Evolutionary conservation across 2,329 filamentous ascomycete species (phyloP), one percentile per base, ranked within the genome.

Genomic region (Xylaria sp.): DNA sequence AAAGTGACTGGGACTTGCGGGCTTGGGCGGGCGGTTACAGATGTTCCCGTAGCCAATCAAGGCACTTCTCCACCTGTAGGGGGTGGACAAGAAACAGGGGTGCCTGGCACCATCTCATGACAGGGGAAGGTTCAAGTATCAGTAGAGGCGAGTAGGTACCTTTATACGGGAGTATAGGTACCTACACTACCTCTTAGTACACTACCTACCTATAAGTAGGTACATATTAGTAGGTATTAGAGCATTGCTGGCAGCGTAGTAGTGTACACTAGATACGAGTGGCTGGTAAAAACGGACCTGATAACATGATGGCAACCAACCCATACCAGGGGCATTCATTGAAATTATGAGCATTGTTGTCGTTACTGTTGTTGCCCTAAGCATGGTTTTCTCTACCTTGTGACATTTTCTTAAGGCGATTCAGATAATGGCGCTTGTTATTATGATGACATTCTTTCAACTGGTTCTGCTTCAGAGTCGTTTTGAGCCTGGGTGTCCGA

Each of bases 11-110:
- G 51, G 32, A 16, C 25, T 37, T 75, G 75, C 67, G 76, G 73
- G 69, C 69, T 73, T 71, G 66, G 66, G 25, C 62, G 60, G 76
- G 77, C 77, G 77, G 77, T 74, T 78, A 78, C 73, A 75, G 72
- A 65, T 63, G 55, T 63, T 48, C 51, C 54, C 60, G 42, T 37
- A 54, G 44, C 77, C 76, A 78, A 78, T 78, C 64, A 75, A 73
- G 67, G 69, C 23, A 5, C 47, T 12, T 40, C 51, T 61, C 55
- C 55, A 53, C 59, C 44, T 66, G 65, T 60, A 65, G 58, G 58
- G 57, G 58, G 42, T 48, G 65, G 66, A 67, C 32, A 23, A 69
- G 53, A 61, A 63, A 61, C 66, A 66, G 66, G 68, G 71, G 48
- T 53, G 42, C 53, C 58, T 55, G 35, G 44, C 68, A 65, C 66